A percentile compares a stretch with the other conserved stretches of the same genome.
These are phyloP conservation scores for Fusarium globosum DNA, from an alignment of 2,329 filamentous ascomycete genomes.

Conservation along the genomic window DNA sequence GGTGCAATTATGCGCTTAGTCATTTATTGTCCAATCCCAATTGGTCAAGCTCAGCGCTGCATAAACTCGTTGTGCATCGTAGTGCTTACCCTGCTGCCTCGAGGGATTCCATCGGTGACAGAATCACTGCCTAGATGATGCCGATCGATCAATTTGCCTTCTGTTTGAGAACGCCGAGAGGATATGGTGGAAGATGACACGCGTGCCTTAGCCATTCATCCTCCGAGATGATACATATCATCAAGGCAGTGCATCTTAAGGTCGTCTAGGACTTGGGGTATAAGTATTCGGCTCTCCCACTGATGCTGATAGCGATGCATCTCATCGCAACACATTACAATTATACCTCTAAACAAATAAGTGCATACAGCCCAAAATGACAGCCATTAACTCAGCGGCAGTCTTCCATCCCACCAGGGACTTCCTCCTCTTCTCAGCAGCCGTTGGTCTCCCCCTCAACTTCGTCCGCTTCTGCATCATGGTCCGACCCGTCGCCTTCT, in stretches of 20 bases:
- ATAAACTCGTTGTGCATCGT: not conserved
- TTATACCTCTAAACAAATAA: not conserved
- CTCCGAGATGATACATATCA: not conserved
- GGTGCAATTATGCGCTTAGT: not conserved
- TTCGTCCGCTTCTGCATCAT: conserved; percentile 9
- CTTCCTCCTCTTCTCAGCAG: not conserved
- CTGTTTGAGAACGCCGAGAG: not conserved
- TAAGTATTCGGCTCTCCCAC: not conserved
- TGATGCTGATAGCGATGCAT: accelerated
- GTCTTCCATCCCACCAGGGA: not conserved
- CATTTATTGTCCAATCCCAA: accelerated
- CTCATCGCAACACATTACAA: accelerated
- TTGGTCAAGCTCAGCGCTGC: accelerated
- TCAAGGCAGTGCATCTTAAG: not conserved
- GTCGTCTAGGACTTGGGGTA: not conserved
- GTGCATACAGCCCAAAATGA: not conserved
- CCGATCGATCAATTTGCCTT: not conserved
- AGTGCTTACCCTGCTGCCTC: not conserved
- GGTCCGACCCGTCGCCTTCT: not conserved
- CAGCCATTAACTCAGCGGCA: not conserved
- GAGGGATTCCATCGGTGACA: not conserved
- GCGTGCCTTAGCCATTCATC: not conserved
- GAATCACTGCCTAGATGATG: not conserved
- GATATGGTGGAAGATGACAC: not conserved
- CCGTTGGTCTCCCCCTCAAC: not conserved